Conservation (phyloP, 192 early-diverging fungal species). For the Podila horticola region DNA sequence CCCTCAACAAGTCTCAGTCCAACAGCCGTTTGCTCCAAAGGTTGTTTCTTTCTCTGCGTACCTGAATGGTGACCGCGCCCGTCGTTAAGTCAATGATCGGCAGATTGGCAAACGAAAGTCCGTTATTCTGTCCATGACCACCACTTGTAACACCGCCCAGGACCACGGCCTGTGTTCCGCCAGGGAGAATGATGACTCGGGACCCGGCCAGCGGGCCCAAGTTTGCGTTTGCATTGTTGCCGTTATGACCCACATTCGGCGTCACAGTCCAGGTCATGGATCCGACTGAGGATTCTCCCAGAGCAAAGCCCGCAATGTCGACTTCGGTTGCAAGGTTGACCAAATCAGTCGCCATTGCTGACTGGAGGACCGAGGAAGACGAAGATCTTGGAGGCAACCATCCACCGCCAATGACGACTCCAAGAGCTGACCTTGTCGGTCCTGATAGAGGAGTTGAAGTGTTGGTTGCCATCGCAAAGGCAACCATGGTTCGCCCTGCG, state of each 20-base stretch:
- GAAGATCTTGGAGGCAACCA: slow-evolving; percentile 21
- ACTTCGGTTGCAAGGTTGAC: neutral
- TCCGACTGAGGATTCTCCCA: neutral
- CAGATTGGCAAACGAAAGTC: slow-evolving; percentile 16
- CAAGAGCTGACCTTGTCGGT: neutral
- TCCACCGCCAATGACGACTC: slow-evolving; percentile 41
- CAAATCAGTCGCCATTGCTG: slow-evolving; percentile 13
- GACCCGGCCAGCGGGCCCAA: slow-evolving; percentile 25
- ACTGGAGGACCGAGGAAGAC: neutral
- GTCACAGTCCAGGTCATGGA: slow-evolving; percentile 19
- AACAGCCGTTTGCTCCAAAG: neutral
- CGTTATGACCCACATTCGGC: slow-evolving; percentile 8
- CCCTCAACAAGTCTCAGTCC: neutral
- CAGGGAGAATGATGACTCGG: slow-evolving; percentile 9
- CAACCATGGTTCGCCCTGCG: slow-evolving; percentile 32
- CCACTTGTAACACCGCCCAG: slow-evolving; percentile 23
- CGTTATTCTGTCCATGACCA: neutral
- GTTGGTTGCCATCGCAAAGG: slow-evolving; percentile 9
- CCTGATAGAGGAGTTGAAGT: neutral
- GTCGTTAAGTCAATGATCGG: slow-evolving; percentile 26
- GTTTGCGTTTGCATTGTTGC: slow-evolving; percentile 19
- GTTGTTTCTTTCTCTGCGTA: neutral
- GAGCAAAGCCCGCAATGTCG: neutral
- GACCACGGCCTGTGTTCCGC: slow-evolving; percentile 19
- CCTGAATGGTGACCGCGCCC: slow-evolving; percentile 30